These are phyloP conservation scores for Apiotrichum gamsii DNA, from an alignment of 1,284 basidiomycete genomes.

Conservation along the genomic window DNA sequence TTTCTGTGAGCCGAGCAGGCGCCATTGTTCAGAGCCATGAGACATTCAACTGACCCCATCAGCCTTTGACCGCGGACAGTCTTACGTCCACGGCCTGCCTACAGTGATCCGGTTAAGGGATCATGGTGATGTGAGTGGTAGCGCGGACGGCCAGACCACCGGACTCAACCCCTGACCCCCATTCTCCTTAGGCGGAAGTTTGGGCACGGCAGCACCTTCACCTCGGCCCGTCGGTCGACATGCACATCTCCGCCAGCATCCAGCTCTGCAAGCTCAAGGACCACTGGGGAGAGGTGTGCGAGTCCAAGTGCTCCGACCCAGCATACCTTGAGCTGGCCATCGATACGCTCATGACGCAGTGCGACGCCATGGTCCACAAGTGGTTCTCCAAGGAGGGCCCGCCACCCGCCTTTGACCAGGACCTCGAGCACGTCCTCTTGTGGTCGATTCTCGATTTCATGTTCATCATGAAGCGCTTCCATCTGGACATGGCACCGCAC, in stretches of 20 bases:
- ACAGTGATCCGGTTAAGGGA: conserved; percentile 25
- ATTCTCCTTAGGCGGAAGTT: conserved; percentile 21
- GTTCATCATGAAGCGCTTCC: conserved; percentile 30
- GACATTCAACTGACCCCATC: neutral
- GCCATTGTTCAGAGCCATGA: too few species aligned
- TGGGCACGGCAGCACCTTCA: conserved; percentile 33
- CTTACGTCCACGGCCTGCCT: conserved; percentile 29
- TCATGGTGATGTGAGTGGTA: conserved; percentile 22
- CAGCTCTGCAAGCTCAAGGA: conserved; percentile 38
- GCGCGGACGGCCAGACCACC: neutral
- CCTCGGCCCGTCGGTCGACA: conserved; percentile 29
- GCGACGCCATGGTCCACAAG: conserved; percentile 24
- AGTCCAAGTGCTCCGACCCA: conserved; percentile 17
- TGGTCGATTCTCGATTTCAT: conserved; percentile 35
- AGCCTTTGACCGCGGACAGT: conserved; percentile 32
- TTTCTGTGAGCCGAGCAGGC: conserved; percentile 26
- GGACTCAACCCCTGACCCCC: neutral
- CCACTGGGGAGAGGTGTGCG: conserved; percentile 31
- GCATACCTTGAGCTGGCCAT: conserved; percentile 27
- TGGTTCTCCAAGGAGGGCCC: conserved; percentile 24
- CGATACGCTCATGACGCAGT: conserved; percentile 24
- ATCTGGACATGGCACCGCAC: conserved; percentile 17
- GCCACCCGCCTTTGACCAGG: conserved; percentile 25
- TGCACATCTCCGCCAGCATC: conserved; percentile 32
- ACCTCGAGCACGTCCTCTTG: conserved; percentile 28